phyloP scores from a whole-genome alignment of 2,329 filamentous ascomycete species.

The Exophiala bonariae region DNA sequence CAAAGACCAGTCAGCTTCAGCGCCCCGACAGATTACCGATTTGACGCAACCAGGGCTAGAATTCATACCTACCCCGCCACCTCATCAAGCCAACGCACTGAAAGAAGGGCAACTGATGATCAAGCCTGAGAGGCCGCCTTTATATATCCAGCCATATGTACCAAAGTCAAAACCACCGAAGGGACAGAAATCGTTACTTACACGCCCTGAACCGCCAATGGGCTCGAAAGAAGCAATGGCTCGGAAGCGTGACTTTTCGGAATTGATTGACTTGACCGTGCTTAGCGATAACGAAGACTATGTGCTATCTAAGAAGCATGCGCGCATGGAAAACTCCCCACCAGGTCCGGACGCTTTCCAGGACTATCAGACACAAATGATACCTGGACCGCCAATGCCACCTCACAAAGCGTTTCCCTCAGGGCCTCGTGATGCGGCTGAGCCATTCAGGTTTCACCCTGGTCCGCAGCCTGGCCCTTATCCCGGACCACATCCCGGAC shows the following conservation, averaged over 20 bases:
- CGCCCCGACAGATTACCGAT: not conserved
- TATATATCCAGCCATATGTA: not conserved
- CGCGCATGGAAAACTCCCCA: conserved; percentile 18
- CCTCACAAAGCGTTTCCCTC: not conserved
- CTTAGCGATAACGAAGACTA: conserved; percentile 48
- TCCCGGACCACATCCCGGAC: no score
- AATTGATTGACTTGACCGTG: conserved; percentile 54
- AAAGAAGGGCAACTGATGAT: not conserved
- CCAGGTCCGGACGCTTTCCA: conserved; percentile 18
- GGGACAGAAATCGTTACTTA: not conserved
- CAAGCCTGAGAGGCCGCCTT: no score
- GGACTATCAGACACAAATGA: conserved; percentile 9
- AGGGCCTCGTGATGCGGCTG: not conserved
- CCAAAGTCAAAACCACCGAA: not conserved
- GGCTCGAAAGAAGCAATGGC: conserved; percentile 55
- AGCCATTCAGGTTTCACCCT: conserved; percentile 6
- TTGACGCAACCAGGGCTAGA: not conserved
- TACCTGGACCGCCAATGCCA: conserved; percentile 1
- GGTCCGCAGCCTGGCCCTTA: not conserved
- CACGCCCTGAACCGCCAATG: conserved; percentile 25
- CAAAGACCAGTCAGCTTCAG: no score
- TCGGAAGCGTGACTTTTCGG: conserved; percentile 55
- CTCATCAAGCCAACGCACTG: not conserved
- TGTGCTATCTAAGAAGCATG: conserved; percentile 31
- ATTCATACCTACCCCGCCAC: not conserved